phyloP scores from a whole-genome alignment of 345 rosid species.

The Leavenworthia alabamica region DNA sequence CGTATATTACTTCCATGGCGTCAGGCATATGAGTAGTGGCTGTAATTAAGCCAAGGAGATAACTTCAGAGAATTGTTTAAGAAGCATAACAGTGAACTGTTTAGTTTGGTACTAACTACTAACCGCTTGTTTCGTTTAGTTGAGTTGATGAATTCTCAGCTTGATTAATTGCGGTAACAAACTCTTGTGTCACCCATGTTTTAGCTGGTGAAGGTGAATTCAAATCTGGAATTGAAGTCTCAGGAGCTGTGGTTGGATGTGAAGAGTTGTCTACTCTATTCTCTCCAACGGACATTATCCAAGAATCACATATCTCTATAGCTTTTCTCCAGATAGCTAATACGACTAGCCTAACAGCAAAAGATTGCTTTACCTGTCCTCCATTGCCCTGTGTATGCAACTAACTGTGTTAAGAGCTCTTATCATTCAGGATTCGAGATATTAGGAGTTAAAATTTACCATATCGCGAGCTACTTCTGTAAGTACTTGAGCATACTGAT shows the following conservation, averaged over 20 bases:
- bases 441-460: constrained; percentile 35
- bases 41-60: constrained; percentile 30
- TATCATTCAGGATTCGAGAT: background rate
- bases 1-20: constrained; percentile 67
- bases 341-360: constrained; percentile 59
- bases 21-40: constrained; percentile 69
- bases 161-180: constrained; percentile 47
- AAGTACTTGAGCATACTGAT: constrained; percentile 47
- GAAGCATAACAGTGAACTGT: background rate
- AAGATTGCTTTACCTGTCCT: constrained; percentile 52
- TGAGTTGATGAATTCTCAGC: constrained; percentile 52
- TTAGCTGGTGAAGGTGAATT: constrained; percentile 35
- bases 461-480: constrained; percentile 54
- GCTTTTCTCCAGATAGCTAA: constrained; percentile 71
- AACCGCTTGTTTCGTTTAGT: constrained; percentile 49
- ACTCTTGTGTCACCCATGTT: constrained; percentile 55
- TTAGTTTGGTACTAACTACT: constrained; percentile 36
- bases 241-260: constrained; percentile 13
- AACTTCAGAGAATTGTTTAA: constrained; percentile 1
- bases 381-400: constrained; percentile 53
- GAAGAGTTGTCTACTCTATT: constrained; percentile 27
- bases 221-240: constrained; percentile 32
- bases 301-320: constrained; percentile 46
- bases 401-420: background rate
- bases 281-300: constrained; percentile 37